Percentiles rank a stretch among this genome's conserved stretches.
phyloP scores from a whole-genome alignment of 176 grass and related monocot genomes.

The Oryza punctata region DNA sequence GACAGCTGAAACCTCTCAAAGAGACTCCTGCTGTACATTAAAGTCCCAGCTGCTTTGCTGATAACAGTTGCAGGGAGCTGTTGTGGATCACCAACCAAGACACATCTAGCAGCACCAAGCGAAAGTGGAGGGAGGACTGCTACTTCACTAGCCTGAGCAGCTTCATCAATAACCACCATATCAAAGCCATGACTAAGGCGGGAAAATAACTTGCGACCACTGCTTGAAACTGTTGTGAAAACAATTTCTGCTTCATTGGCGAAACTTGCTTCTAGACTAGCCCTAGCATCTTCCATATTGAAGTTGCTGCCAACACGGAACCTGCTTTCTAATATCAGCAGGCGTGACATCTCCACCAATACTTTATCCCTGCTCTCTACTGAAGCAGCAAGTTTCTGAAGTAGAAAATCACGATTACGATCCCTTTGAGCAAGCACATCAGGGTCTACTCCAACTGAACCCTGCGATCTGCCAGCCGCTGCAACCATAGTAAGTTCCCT shows the following conservation, averaged over 20 bases:
- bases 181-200: conserved; percentile 97
- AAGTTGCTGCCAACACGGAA: conserved; percentile 83
- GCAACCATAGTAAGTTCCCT: conserved; percentile 80
- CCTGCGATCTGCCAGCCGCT: conserved; percentile 80
- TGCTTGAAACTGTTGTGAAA: conserved; percentile 98
- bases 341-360: conserved; percentile 93
- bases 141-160: conserved; percentile 98
- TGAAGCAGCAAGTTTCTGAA: conserved; percentile 89
- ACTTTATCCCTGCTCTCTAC: conserved; percentile 95
- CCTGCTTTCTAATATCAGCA: conserved; percentile 83
- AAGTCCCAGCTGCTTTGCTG: conserved; percentile 97
- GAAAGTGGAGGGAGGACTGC: conserved; percentile 85
- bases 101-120: conserved; percentile 95
- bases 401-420: conserved; percentile 71
- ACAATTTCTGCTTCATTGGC: conserved; percentile 99
- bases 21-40: conserved; percentile 96
- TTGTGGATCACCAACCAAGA: conserved; percentile 96
- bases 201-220: conserved; percentile 94
- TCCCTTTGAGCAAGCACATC: conserved; percentile 86
- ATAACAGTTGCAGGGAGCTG: conserved; percentile 99
- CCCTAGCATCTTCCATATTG: conserved; percentile 94
- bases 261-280: conserved; percentile 94
- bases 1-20: conserved; percentile 98
- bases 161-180: conserved; percentile 99
- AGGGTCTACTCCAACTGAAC: conserved; percentile 98